phyloP scores from a whole-genome alignment of 2,329 filamentous ascomycete genomes.

The Diaporthe helianthi region DNA sequence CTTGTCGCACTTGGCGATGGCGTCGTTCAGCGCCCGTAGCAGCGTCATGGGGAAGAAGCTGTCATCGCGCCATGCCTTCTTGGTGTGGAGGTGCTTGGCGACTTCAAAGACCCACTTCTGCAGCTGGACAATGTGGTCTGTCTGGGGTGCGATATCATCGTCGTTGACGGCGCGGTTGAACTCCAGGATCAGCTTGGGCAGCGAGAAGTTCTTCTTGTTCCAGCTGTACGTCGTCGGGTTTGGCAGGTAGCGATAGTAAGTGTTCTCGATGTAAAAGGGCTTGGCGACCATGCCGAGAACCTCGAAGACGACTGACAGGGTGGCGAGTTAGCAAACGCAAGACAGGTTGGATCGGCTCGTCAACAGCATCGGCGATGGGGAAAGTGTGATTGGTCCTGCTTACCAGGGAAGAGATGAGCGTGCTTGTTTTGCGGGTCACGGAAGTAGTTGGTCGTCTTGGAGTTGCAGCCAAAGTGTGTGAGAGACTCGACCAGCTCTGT shows the following conservation, averaged over 20 bases:
- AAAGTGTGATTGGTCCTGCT: slow-evolving; percentile 28
- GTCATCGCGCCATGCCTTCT: slow-evolving; percentile 31
- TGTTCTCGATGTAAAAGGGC: slow-evolving; percentile 56
- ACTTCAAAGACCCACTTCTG: slow-evolving; percentile 28
- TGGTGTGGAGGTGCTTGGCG: slow-evolving; percentile 30
- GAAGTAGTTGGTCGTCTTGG: slow-evolving; percentile 56
- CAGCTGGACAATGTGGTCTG: slow-evolving; percentile 32
- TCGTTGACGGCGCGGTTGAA: slow-evolving; percentile 44
- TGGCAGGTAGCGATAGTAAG: slow-evolving; percentile 60
- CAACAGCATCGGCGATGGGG: neutral
- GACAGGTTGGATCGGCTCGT: neutral
- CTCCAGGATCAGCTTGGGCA: slow-evolving; percentile 50
- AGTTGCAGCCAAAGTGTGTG: slow-evolving; percentile 60
- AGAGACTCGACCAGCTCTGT: slow-evolving; percentile 60
- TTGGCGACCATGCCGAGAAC: slow-evolving; percentile 64
- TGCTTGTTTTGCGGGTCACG: slow-evolving; percentile 48
- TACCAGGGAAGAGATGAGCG: slow-evolving; percentile 59
- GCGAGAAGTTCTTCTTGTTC: slow-evolving; percentile 57
- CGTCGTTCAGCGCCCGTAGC: slow-evolving; percentile 49
- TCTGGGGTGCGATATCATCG: slow-evolving; percentile 32
- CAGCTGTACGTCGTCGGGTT: slow-evolving; percentile 64
- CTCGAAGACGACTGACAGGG: slow-evolving; percentile 59
- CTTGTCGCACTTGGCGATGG: slow-evolving; percentile 51
- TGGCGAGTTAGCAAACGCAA: slow-evolving; percentile 34
- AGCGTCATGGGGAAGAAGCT: slow-evolving; percentile 44